These are phyloP conservation scores for Neodidymelliopsis sp. DNA, from an alignment of 2,329 filamentous ascomycete genomes.

Conservation along the genomic window DNA sequence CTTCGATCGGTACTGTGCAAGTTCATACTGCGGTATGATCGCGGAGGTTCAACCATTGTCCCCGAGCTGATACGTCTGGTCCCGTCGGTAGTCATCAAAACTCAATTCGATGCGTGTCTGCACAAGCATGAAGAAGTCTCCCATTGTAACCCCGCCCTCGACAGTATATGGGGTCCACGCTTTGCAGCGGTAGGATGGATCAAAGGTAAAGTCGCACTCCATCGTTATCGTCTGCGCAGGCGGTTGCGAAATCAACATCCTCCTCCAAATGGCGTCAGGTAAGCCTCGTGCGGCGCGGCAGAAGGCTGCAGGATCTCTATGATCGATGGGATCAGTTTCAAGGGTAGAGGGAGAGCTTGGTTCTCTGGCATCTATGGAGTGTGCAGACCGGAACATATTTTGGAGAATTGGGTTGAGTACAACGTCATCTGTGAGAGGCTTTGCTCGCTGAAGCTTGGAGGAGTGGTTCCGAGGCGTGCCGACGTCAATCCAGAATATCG, in stretches of 20 bases:
- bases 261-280: conserved; percentile 16
- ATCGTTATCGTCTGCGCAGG: conserved; percentile 18
- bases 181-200: conserved; percentile 19
- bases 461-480: conserved; percentile 7
- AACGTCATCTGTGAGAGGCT: neutral
- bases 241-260: conserved; percentile 17
- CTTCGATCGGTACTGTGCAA: too few relatives aligned
- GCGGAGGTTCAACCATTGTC: neutral
- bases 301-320: conserved; percentile 9
- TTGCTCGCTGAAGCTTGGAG: conserved; percentile 5
- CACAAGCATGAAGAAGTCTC: conserved; percentile 16
- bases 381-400: conserved; percentile 15
- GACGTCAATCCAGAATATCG: conserved; percentile 16
- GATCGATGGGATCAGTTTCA: neutral
- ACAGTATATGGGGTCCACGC: conserved; percentile 18
- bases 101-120: conserved; percentile 16
- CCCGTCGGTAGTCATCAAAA: conserved; percentile 12
- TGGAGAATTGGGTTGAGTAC: conserved; percentile 19
- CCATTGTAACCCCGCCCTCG: conserved; percentile 17
- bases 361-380: neutral
- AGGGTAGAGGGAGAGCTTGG: neutral
- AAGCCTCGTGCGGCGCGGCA: conserved; percentile 10
- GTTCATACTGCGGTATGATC: too few relatives aligned
- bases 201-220: conserved; percentile 21
- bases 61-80: conserved; percentile 8